Percentiles rank a stretch among this genome's conserved stretches.
These are phyloP conservation scores for Wickerhamomyces ciferrii DNA, from an alignment of 805 yeast genomes.

Conservation along the genomic window DNA sequence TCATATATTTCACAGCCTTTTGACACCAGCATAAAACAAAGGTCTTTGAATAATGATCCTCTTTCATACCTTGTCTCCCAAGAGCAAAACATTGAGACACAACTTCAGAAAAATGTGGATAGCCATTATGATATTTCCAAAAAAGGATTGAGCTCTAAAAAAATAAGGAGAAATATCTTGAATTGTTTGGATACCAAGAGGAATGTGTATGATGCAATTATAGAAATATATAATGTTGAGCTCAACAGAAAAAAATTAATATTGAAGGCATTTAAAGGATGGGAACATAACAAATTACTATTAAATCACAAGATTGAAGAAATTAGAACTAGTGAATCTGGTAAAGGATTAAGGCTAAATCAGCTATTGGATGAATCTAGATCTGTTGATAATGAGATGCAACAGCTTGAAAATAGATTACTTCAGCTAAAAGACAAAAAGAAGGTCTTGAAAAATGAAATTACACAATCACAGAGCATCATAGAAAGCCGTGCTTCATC, in stretches of 20 bases:
- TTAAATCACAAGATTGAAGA: slow-evolving; percentile 28
- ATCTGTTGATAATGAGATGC: slow-evolving; percentile 32
- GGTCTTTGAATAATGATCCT: slow-evolving; percentile 1
- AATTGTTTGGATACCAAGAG: slow-evolving; percentile 25
- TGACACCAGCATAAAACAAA: neutral
- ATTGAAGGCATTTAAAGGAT: slow-evolving; percentile 24
- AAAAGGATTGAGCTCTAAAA: slow-evolving; percentile 26
- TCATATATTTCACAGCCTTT: neutral
- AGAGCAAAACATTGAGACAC: slow-evolving; percentile 11
- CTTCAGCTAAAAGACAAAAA: slow-evolving; percentile 27
- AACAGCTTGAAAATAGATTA: slow-evolving; percentile 28
- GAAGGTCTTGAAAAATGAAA: slow-evolving; percentile 28
- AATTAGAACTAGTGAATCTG: slow-evolving; percentile 32
- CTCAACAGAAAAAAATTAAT: slow-evolving; percentile 21
- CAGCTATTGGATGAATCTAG: slow-evolving; percentile 26
- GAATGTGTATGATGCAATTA: slow-evolving; percentile 29
- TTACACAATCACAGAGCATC: slow-evolving; percentile 38
- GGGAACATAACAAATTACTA: slow-evolving; percentile 32
- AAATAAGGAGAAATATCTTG: slow-evolving; percentile 27
- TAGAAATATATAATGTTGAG: slow-evolving; percentile 36
- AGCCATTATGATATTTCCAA: slow-evolving; percentile 23
- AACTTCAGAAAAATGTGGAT: slow-evolving; percentile 10
- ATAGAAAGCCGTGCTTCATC: slow-evolving; percentile 41
- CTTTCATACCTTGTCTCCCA: slow-evolving; percentile 13
- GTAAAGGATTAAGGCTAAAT: slow-evolving; percentile 34